Conservation (phyloP, 495 filamentous ascomycete genomes). For the Neurospora tetrasperma region DNA sequence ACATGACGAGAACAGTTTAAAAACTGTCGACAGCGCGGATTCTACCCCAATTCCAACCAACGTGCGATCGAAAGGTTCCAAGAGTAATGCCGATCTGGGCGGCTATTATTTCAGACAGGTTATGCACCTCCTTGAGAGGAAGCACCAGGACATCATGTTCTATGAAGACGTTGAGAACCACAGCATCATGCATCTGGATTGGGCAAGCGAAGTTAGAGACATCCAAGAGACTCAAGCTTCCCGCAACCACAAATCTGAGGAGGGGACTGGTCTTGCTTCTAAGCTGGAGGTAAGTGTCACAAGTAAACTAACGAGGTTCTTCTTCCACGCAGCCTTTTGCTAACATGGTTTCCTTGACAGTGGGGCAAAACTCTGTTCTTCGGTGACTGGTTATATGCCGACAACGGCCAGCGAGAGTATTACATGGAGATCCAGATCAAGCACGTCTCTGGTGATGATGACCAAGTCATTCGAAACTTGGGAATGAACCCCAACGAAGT, state of each 20-base stretch:
- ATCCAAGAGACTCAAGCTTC: background rate
- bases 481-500: slow-evolving; percentile 8
- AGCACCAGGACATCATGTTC: slow-evolving; percentile 9
- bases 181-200: slow-evolving; percentile 14
- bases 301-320: background rate
- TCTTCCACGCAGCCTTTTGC: background rate
- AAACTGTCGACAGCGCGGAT: background rate
- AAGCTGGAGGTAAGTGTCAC: background rate
- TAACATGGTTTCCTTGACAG: slow-evolving; percentile 1
- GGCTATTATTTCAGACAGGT: slow-evolving; percentile 5
- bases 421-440: slow-evolving; percentile 23
- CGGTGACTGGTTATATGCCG: slow-evolving; percentile 12
- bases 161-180: slow-evolving; percentile 10
- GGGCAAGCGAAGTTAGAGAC: background rate
- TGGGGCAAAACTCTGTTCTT: slow-evolving; percentile 16
- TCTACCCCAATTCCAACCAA: background rate
- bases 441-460: slow-evolving; percentile 15
- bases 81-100: slow-evolving; percentile 6
- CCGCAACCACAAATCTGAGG: background rate
- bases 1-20: background rate
- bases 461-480: slow-evolving; percentile 4
- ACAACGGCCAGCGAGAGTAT: slow-evolving; percentile 5
- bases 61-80: background rate
- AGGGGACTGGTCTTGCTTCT: background rate
- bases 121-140: slow-evolving; percentile 5